Evolutionary conservation across 2,329 filamentous ascomycete species (phyloP).

Genomic region (Karstenula rhodostoma): DNA sequence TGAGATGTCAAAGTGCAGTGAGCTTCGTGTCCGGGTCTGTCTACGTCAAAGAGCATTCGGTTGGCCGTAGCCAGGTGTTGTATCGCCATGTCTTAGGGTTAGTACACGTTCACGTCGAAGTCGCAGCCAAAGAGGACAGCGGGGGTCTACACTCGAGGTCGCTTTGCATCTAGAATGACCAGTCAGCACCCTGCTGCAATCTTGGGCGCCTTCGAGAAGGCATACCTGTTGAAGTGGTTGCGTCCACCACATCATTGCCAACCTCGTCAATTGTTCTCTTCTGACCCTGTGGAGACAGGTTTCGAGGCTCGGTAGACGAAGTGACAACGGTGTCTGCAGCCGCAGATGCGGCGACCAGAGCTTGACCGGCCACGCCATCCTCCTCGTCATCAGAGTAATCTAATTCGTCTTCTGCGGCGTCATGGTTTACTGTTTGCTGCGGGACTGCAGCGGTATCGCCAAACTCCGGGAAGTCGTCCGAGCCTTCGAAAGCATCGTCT

Average conservation of each 20-base stretch:
- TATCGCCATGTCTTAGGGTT: slow-evolving; percentile 26
- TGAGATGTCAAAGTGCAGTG: background rate
- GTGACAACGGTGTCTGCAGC: slow-evolving; percentile 35
- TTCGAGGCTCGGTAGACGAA: slow-evolving; percentile 33
- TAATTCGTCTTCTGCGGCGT: slow-evolving; percentile 19
- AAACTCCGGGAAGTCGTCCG: slow-evolving; percentile 31
- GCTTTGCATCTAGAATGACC: slow-evolving; percentile 37
- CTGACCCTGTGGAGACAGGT: slow-evolving; percentile 39
- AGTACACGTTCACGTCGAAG: slow-evolving; percentile 23
- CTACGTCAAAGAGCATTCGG: slow-evolving; percentile 10
- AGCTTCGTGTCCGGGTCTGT: background rate
- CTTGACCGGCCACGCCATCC: slow-evolving; percentile 33
- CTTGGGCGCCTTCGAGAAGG: background rate
- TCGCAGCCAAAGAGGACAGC: slow-evolving; percentile 28
- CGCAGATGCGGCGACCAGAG: slow-evolving; percentile 35
- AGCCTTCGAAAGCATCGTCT: slow-evolving; percentile 22
- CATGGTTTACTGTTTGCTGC: background rate
- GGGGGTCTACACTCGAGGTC: slow-evolving; percentile 38
- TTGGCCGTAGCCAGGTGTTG: background rate
- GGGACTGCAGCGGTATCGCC: slow-evolving; percentile 20
- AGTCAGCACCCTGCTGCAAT: slow-evolving; percentile 21
- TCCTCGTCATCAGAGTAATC: slow-evolving; percentile 35
- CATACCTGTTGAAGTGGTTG: slow-evolving; percentile 40
- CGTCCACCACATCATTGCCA: slow-evolving; percentile 36
- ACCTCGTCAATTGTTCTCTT: slow-evolving; percentile 47